Evolutionary conservation across 1,139 yeast genomes (phyloP).

Genomic region (Saccharomyces hybrid): DNA sequence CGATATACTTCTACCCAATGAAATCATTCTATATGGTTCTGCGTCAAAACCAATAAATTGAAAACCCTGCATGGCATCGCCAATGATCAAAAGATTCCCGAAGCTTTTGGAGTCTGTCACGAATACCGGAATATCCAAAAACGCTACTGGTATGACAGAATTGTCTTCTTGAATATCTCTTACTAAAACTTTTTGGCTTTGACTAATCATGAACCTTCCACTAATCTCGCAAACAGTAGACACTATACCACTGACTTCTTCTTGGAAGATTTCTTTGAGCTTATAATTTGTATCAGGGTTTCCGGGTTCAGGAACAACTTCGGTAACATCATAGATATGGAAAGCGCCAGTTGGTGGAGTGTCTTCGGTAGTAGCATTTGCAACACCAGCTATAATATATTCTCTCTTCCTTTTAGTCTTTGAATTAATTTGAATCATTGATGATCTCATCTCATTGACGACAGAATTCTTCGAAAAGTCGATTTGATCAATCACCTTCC

Average conservation of each 20-base stretch:
- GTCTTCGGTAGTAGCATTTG: conserved; percentile 75
- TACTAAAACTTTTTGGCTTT: conserved; percentile 79
- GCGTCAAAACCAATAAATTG: conserved; percentile 89
- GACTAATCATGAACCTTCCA: conserved; percentile 78
- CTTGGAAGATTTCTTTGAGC: conserved; percentile 67
- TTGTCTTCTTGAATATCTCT: conserved; percentile 62
- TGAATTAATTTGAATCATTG: conserved; percentile 35
- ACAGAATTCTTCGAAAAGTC: conserved; percentile 64
- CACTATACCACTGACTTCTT: conserved; percentile 79
- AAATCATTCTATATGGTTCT: conserved; percentile 83
- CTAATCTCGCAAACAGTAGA: conserved; percentile 71
- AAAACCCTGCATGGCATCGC: conserved; percentile 75
- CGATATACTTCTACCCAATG: conserved; percentile 68
- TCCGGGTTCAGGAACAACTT: conserved; percentile 86
- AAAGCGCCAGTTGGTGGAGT: conserved; percentile 74
- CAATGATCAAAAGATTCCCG: conserved; percentile 69
- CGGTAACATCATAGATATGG: conserved; percentile 66
- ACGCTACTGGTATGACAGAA: conserved; percentile 68
- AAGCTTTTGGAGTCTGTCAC: conserved; percentile 75
- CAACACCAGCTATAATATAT: conserved; percentile 71
- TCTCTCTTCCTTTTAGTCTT: conserved; percentile 56
- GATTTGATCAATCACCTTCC: conserved; percentile 69
- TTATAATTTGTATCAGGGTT: conserved; percentile 78
- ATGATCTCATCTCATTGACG: conserved; percentile 35
- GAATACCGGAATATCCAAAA: conserved; percentile 74